Conservation (phyloP, 2,329 filamentous ascomycete genomes). For the Aspergillus fischeri region DNA sequence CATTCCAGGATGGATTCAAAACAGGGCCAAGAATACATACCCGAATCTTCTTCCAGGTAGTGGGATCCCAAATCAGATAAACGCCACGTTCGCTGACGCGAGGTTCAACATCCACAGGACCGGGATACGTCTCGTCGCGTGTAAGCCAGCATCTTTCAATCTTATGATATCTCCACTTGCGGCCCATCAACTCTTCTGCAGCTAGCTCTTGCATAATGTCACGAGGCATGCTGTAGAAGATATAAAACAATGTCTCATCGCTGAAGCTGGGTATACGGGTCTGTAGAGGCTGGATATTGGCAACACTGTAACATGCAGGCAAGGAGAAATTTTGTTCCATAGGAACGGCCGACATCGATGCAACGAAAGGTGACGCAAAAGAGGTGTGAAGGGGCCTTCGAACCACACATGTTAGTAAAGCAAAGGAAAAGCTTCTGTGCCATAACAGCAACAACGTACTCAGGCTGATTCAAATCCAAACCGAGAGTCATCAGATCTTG, state of each 20-base stretch:
- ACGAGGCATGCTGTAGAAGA: constrained; percentile 65
- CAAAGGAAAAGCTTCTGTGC: neutral
- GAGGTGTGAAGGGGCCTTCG: constrained; percentile 57
- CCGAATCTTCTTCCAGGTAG: constrained; percentile 47
- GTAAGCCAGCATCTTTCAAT: constrained; percentile 50
- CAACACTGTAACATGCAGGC: constrained; percentile 61
- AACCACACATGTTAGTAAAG: constrained; percentile 8
- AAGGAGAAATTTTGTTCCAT: constrained; percentile 61
- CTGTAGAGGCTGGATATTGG: constrained; percentile 60
- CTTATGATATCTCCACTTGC: constrained; percentile 52
- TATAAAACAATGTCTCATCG: constrained; percentile 64
- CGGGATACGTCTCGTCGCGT: constrained; percentile 45
- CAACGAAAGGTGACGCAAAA: constrained; percentile 61
- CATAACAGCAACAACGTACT: constrained; percentile 40
- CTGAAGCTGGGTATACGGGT: constrained; percentile 56
- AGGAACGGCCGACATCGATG: constrained; percentile 52
- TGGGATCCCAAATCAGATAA: constrained; percentile 49
- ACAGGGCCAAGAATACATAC: constrained; percentile 28
- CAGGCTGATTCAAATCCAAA: constrained; percentile 59
- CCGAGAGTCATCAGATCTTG: constrained; percentile 62
- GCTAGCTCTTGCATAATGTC: constrained; percentile 64
- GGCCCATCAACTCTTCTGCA: constrained; percentile 56
- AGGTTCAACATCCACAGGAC: constrained; percentile 46
- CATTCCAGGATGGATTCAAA: neutral
- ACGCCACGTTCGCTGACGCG: constrained; percentile 49